These are phyloP conservation scores for Alternaria brassicicola DNA, from an alignment of 2,329 filamentous ascomycete species.

Conservation along the genomic window DNA sequence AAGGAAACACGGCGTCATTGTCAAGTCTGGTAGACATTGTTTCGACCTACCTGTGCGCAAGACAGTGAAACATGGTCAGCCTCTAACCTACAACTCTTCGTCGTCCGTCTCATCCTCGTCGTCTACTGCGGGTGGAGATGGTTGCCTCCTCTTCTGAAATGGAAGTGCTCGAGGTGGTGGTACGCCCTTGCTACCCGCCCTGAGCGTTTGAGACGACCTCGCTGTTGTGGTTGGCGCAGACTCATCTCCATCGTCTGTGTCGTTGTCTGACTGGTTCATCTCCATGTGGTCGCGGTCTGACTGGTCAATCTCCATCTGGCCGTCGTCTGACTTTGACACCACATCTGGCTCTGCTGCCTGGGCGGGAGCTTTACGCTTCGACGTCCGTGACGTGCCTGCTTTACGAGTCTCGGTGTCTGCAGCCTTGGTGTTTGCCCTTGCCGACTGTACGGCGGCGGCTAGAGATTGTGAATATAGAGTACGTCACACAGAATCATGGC, in stretches of 20 bases:
- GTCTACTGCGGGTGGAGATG: slow-evolving; percentile 27
- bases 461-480: neutral
- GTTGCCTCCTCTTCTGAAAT: slow-evolving; percentile 28
- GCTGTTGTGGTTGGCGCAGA: slow-evolving; percentile 14
- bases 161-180: slow-evolving; percentile 48
- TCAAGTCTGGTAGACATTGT: neutral
- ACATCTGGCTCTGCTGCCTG: slow-evolving; percentile 30
- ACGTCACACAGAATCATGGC: neutral
- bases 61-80: neutral
- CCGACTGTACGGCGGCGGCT: slow-evolving; percentile 40
- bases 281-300: slow-evolving; percentile 44
- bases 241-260: slow-evolving; percentile 46
- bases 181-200: slow-evolving; percentile 22
- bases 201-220: slow-evolving; percentile 26
- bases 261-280: slow-evolving; percentile 42
- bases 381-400: slow-evolving; percentile 41
- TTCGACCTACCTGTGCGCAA: neutral
- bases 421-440: slow-evolving; percentile 31
- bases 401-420: slow-evolving; percentile 37
- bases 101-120: slow-evolving; percentile 47
- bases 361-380: slow-evolving; percentile 45
- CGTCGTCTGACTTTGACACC: slow-evolving; percentile 36
- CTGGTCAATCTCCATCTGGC: slow-evolving; percentile 43
- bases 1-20: neutral
- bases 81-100: slow-evolving; percentile 39